A percentile compares a stretch with the other conserved stretches of the same genome.
Evolutionary conservation across 2,329 filamentous ascomycete genomes (phyloP).

Genomic region (Sporothrix schenckii): DNA sequence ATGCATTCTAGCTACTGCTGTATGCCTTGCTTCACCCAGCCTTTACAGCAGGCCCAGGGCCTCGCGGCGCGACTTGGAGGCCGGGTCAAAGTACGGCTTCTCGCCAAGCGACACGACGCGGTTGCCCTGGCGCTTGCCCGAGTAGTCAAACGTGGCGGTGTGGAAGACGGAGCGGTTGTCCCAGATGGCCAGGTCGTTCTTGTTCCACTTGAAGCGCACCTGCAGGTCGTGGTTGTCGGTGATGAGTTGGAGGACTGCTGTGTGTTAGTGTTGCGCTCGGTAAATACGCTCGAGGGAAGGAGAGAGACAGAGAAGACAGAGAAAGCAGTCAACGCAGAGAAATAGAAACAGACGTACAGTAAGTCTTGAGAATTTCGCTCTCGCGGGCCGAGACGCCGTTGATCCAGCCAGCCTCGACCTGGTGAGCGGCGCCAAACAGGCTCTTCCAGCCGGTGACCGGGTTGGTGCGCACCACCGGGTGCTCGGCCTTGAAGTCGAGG

Average conservation of each 20-base stretch:
- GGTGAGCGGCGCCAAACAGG: slow-evolving; percentile 42
- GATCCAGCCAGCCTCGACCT: slow-evolving; percentile 40
- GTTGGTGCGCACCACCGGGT: slow-evolving; percentile 43
- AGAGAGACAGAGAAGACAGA: not conserved
- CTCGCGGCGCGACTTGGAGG: slow-evolving; percentile 40
- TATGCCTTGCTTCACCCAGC: too few species aligned
- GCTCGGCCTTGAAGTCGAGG: slow-evolving; percentile 39
- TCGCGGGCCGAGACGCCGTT: slow-evolving; percentile 44
- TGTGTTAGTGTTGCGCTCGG: not conserved
- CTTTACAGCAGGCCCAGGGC: slow-evolving; percentile 35
- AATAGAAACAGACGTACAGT: slow-evolving; percentile 36
- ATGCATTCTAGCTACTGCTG: not conserved
- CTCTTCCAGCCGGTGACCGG: slow-evolving; percentile 43
- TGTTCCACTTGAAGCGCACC: slow-evolving; percentile 41
- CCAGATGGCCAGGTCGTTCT: slow-evolving; percentile 42
- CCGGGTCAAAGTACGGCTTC: slow-evolving; percentile 41
- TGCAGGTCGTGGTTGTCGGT: slow-evolving; percentile 42
- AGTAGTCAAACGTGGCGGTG: slow-evolving; percentile 41
- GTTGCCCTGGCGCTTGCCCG: slow-evolving; percentile 41
- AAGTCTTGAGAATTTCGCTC: slow-evolving; percentile 39
- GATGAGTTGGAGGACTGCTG: slow-evolving; percentile 39
- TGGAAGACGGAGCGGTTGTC: slow-evolving; percentile 43
- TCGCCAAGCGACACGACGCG: slow-evolving; percentile 42
- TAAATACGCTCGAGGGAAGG: too few species aligned
- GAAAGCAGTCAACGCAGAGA: too few species aligned